A percentile compares a stretch with the other conserved stretches of the same genome.
phyloP scores from a whole-genome alignment of 768 basidiomycete genomes.

The Cyclocybe cylindracea region DNA sequence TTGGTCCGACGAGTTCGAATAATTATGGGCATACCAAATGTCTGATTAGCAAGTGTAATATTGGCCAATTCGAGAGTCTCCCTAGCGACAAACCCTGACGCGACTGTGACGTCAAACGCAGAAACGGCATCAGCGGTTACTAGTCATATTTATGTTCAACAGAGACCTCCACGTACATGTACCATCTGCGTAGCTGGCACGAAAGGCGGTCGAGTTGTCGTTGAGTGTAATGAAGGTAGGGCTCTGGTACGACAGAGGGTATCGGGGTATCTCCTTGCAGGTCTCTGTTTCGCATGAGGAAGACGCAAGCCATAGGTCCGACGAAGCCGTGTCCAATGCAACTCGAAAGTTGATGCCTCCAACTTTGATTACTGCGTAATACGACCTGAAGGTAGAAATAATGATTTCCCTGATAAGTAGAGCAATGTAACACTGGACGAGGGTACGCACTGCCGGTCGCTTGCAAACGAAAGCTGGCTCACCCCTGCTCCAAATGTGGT shows the following conservation, averaged over 20 bases:
- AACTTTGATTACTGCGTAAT: conserved; percentile 59
- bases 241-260: conserved; percentile 68
- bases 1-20: not conserved
- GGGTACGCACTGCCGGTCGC: conserved; percentile 43
- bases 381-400: conserved; percentile 49
- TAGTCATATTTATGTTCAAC: not conserved
- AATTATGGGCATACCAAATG: conserved; percentile 53
- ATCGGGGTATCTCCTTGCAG: conserved; percentile 64
- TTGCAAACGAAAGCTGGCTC: conserved; percentile 43
- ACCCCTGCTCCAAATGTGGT: conserved; percentile 38
- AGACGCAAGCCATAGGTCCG: conserved; percentile 72
- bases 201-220: conserved; percentile 60
- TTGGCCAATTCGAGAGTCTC: conserved; percentile 66
- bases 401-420: not conserved
- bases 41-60: conserved; percentile 59
- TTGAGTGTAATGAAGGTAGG: conserved; percentile 65
- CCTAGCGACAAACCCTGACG: conserved; percentile 68
- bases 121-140: not conserved
- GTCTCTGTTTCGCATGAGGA: conserved; percentile 56
- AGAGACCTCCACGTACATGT: conserved; percentile 49
- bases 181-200: conserved; percentile 63
- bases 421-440: not conserved
- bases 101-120: conserved; percentile 40
- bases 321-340: conserved; percentile 73
- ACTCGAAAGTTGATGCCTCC: conserved; percentile 70